Evolutionary conservation across 2,329 filamentous ascomycete genomes (phyloP), one percentile per base, ranked within the genome.

Genomic region (Neofusicoccum ribis): DNA sequence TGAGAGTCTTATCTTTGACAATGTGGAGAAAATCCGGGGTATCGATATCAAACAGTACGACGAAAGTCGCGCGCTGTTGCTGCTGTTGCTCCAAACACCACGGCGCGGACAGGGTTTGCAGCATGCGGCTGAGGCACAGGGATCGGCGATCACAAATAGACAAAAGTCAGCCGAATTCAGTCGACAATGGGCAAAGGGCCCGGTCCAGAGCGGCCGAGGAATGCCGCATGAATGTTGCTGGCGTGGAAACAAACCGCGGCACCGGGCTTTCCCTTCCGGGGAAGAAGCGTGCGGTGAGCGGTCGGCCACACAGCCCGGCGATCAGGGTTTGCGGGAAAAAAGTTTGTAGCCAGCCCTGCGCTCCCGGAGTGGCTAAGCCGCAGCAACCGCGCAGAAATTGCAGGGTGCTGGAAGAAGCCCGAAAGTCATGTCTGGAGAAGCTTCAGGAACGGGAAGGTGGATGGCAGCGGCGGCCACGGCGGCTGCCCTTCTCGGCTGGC

Each of bases 11-110:
- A 64, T 64, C 61, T 64, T 41, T 39, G 58, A 15, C 31, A 50
- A 8, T 54, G 61, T 54, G 61, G 61, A 64, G 61, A 56, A 62
- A 63, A 64, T 47, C 61, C 41, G 61, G 61, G 61, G 61, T 64
- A 64, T 36, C 49, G 61, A 37, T 63, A 63, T 63, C 49, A 54
- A 37, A 54, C 41, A 52, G 50, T 8, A 23, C 15, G 46, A 41
- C 12, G 7, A 36, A 23, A 14, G 47, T 11, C 39, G 23, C 15
- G 27, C 27, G 37, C 37, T n/a, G 12, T 17, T 36, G 39, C 41
- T 46, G 50, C 23, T 37, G 50, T 34, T 6, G 41, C 41, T 31
- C 5, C 11, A 15, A 39, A 51, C 37, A 39, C 20, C 17, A 49
- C 23, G 11, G 46, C 34, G 36, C 37, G 41, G 6, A 14, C 36